Percentiles rank a stretch among this genome's conserved stretches.
phyloP scores from a whole-genome alignment of 179 eudicot species.

The Drosera spatulata region DNA sequence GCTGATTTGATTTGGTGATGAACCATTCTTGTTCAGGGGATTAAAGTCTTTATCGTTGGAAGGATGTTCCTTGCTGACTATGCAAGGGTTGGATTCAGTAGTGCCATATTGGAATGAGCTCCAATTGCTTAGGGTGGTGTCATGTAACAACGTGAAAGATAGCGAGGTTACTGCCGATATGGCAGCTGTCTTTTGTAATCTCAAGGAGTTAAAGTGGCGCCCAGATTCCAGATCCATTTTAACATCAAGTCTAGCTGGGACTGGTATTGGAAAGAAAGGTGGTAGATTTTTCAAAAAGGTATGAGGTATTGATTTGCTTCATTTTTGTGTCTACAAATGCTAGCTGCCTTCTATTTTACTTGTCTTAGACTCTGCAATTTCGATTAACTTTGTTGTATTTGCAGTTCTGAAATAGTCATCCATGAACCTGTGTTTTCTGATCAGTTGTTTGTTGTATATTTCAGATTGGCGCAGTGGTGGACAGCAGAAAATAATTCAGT shows the following conservation, averaged over 20 bases:
- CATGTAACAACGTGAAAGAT: slow-evolving; percentile 83
- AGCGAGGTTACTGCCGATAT: slow-evolving; percentile 64
- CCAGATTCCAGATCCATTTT: slow-evolving; percentile 78
- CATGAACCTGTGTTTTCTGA: slow-evolving; percentile 2
- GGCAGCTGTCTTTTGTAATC: slow-evolving; percentile 58
- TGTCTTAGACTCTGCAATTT: neutral
- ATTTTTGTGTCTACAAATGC: neutral
- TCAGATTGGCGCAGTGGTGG: slow-evolving; percentile 23
- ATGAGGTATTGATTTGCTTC: slow-evolving; percentile 3
- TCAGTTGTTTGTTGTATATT: too few species aligned
- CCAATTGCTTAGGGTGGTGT: slow-evolving; percentile 52
- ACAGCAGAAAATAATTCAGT: slow-evolving; percentile 17
- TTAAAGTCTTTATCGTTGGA: slow-evolving; percentile 61
- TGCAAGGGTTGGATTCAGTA: slow-evolving; percentile 62
- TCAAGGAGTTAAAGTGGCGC: slow-evolving; percentile 84
- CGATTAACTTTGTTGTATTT: neutral
- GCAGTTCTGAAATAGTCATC: neutral
- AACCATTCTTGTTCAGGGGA: too few species aligned
- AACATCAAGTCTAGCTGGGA: slow-evolving; percentile 63
- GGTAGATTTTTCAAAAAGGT: slow-evolving; percentile 60
- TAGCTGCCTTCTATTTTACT: neutral
- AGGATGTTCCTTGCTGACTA: slow-evolving; percentile 85
- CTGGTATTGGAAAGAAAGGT: slow-evolving; percentile 75
- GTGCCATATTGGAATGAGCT: slow-evolving; percentile 77
- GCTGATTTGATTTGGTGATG: too few species aligned